phyloP scores from a whole-genome alignment of 225 moss, liverwort and hornwort genomes.

The Straminergon stramineum region DNA sequence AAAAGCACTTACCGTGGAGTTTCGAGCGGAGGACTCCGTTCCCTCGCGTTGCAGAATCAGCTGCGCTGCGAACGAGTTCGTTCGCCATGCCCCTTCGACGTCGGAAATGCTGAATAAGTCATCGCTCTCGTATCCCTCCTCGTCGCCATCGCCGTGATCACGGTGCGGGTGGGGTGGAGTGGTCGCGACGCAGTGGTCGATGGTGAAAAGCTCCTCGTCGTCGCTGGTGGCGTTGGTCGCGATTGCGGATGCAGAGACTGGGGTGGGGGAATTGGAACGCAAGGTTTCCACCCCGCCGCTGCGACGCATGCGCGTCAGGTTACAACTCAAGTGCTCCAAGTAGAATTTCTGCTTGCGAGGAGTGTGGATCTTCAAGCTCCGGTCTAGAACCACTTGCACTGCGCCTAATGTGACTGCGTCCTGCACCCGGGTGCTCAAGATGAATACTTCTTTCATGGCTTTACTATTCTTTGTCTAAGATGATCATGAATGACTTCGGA shows the following conservation, averaged over 20 bases:
- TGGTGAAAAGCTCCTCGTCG: conserved; percentile 42
- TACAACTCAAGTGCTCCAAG: conserved; percentile 16
- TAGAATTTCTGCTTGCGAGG: conserved; percentile 9
- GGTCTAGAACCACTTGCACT: conserved; percentile 25
- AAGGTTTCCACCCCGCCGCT: conserved; percentile 23
- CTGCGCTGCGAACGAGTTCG: conserved; percentile 1
- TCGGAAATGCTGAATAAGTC: conserved; percentile 35
- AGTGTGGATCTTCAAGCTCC: conserved; percentile 1
- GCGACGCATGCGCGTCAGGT: conserved; percentile 29
- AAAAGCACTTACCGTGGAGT: not conserved
- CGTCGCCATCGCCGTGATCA: not conserved
- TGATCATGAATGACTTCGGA: not conserved
- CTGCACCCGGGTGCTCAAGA: not conserved
- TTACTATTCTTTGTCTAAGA: not conserved
- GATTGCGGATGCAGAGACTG: not conserved
- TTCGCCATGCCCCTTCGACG: not conserved
- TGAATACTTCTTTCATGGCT: not conserved
- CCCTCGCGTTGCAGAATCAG: not conserved
- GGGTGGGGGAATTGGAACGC: not conserved
- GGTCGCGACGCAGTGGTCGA: not conserved
- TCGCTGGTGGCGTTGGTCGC: not conserved
- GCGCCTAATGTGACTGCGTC: not conserved
- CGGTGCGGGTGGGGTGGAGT: not conserved
- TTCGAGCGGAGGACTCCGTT: not conserved
- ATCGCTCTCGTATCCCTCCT: conserved; percentile 34